Evolutionary conservation across 2,329 filamentous ascomycete species (phyloP), one percentile per base, ranked within the genome.

Genomic region (Aureobasidium sp.): DNA sequence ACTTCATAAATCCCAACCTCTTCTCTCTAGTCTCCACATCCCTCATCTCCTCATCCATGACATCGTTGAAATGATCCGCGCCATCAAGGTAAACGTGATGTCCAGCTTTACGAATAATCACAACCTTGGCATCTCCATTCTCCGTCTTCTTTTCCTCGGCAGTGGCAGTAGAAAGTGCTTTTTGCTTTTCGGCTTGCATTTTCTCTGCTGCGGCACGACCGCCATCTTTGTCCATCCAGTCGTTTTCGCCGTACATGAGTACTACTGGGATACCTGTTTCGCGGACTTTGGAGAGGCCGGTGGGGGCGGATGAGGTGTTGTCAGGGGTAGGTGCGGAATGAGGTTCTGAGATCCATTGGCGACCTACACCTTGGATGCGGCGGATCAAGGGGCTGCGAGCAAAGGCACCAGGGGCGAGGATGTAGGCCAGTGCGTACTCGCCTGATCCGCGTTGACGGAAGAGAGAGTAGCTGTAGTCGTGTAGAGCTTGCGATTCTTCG

Each of bases 181-280:
- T 82, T 30, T 76, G 75, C 65, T 82, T 83, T 65, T 87, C 85
- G 62, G 86, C 80, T 63, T 90, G 86, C 13, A 97, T 82, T 73
- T 88, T 91, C 74, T 92, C 84, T 70, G 89, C 84, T 0, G 92
- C 86, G 0, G 89, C 91, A 49, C 86, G 84, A 0, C 94, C 94
- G 30, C 92, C 94, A 0, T 85, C 85, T 9, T 94, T 86, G 67
- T 99, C 94, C 94, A 99, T 99, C 94, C 94, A 99, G 78, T 99
- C 94, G 70, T 94, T 87, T 69, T 97, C 92, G 65, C 94, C 94
- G 71, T 99, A 99, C 89, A 97, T 92, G 72, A 99, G 84, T 8
- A 97, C 83, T 36, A 97, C 79, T 0, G 94, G 93, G 53, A 91
- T 80, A 1, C 92, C 91, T 0, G 82, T 88, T 67, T 85, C 84